Conservation (phyloP, 2,329 filamentous ascomycete species). For the Beauveria medogensis region DNA sequence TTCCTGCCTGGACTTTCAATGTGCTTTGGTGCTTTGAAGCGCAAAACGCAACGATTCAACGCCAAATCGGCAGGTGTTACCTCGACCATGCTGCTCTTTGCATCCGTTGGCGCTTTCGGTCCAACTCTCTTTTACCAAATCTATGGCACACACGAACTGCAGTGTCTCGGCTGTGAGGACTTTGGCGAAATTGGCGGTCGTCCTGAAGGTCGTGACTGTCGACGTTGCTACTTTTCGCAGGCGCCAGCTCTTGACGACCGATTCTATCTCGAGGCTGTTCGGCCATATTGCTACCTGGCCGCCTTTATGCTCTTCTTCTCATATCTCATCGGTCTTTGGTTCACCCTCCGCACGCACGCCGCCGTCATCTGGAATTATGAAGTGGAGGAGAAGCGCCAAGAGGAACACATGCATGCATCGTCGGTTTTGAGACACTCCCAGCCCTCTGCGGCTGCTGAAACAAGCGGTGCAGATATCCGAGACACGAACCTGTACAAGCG, state of each 20-base stretch:
- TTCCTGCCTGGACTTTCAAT: slow-evolving; percentile 93
- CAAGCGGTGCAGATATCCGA: slow-evolving; percentile 61
- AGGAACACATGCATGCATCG: slow-evolving; percentile 36
- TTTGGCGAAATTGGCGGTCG: slow-evolving; percentile 27
- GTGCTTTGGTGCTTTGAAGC: slow-evolving; percentile 96
- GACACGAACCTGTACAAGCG: slow-evolving; percentile 88
- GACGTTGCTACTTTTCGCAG: slow-evolving; percentile 90
- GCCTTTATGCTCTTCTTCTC: slow-evolving; percentile 81
- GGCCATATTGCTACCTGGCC: slow-evolving; percentile 87
- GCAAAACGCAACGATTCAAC: slow-evolving; percentile 98
- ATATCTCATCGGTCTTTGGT: slow-evolving; percentile 89
- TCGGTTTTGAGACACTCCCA: slow-evolving; percentile 26
- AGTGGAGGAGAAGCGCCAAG: slow-evolving; percentile 64
- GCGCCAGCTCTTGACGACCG: slow-evolving; percentile 72
- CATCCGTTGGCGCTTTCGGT: slow-evolving; percentile 88
- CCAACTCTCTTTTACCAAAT: slow-evolving; percentile 98
- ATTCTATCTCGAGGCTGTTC: slow-evolving; percentile 85
- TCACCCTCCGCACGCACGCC: slow-evolving; percentile 90
- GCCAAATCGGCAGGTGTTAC: slow-evolving; percentile 93
- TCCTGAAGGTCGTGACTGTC: slow-evolving; percentile 61
- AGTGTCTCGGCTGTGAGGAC: slow-evolving; percentile 61
- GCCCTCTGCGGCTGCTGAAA: slow-evolving; percentile 34
- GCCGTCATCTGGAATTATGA: slow-evolving; percentile 95
- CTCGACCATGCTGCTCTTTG: slow-evolving; percentile 95
- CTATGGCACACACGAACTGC: slow-evolving; percentile 93